These are phyloP conservation scores for Claviceps sp. DNA, from an alignment of 2,329 filamentous ascomycete species.

Conservation along the genomic window DNA sequence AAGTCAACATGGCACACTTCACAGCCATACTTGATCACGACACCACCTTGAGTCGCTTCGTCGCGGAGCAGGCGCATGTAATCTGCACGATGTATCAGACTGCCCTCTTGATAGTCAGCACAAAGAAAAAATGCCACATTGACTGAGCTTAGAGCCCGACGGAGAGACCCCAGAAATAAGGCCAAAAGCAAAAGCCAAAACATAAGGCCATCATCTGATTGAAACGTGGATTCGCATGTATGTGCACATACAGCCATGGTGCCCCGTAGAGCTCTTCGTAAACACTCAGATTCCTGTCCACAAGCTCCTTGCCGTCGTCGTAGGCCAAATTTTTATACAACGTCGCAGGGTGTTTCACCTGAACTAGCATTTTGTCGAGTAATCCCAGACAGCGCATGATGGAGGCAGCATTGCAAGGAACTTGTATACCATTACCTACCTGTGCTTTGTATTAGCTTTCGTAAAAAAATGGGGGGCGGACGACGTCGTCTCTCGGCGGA, in stretches of 20 bases:
- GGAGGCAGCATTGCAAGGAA: constrained; percentile 10
- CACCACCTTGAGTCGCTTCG: constrained; percentile 5
- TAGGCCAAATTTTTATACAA: constrained; percentile 1
- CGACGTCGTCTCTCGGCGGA: too few species aligned
- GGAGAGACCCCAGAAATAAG: not conserved
- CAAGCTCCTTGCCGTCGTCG: not conserved
- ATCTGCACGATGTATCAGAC: constrained; percentile 8
- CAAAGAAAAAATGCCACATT: not conserved
- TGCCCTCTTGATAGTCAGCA: not conserved
- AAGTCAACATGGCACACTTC: constrained; percentile 6
- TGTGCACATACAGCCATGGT: constrained; percentile 9
- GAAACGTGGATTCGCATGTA: too few species aligned
- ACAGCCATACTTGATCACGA: constrained; percentile 4
- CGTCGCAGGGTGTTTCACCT: not conserved
- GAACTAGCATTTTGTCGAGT: constrained; percentile 6
- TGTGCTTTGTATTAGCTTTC: not conserved
- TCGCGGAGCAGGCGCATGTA: constrained; percentile 7
- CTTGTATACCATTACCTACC: constrained; percentile 9
- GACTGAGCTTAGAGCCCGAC: not conserved
- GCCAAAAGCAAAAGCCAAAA: not conserved
- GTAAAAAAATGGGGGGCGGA: not conserved
- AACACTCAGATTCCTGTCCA: constrained; percentile 4
- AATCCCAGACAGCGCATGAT: constrained; percentile 8
- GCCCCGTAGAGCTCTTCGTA: constrained; percentile 8
- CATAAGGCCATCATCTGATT: not conserved